These are phyloP conservation scores for Cordyceps pruinosa DNA, from an alignment of 2,329 filamentous ascomycete genomes.

Conservation along the genomic window DNA sequence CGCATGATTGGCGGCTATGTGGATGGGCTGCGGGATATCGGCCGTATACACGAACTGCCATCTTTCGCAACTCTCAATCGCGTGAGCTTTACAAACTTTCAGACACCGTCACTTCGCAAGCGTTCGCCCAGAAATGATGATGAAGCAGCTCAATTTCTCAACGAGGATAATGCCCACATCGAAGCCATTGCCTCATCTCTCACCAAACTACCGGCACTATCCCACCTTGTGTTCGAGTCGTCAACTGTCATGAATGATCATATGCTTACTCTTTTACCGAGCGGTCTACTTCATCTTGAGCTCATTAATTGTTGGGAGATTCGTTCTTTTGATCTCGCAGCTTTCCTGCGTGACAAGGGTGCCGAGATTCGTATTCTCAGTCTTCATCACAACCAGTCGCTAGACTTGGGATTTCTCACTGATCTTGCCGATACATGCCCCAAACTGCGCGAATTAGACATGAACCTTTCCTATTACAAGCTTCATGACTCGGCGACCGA, in stretches of 20 bases:
- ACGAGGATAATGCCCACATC: slow-evolving; percentile 37
- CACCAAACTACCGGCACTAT: slow-evolving; percentile 51
- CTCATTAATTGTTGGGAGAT: slow-evolving; percentile 75
- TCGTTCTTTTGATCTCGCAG: slow-evolving; percentile 55
- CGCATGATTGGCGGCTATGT: slow-evolving; percentile 42
- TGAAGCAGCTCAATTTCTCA: slow-evolving; percentile 25
- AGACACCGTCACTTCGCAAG: slow-evolving; percentile 43
- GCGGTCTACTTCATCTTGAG: slow-evolving; percentile 58
- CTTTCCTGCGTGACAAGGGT: slow-evolving; percentile 63
- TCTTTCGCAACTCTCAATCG: slow-evolving; percentile 51
- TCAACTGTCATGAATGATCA: slow-evolving; percentile 64
- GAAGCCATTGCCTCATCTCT: slow-evolving; percentile 29
- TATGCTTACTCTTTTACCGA: slow-evolving; percentile 63
- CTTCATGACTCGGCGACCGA: slow-evolving; percentile 61
- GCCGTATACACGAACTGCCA: slow-evolving; percentile 44
- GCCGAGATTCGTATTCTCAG: slow-evolving; percentile 58
- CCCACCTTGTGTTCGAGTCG: slow-evolving; percentile 64
- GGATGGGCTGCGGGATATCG: slow-evolving; percentile 41
- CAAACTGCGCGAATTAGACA: slow-evolving; percentile 59
- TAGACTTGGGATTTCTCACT: slow-evolving; percentile 69
- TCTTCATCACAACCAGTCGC: slow-evolving; percentile 70
- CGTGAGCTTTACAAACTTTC: slow-evolving; percentile 57
- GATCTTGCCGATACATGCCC: slow-evolving; percentile 62
- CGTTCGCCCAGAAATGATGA: slow-evolving; percentile 26
- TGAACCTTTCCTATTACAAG: slow-evolving; percentile 75